Evolutionary conservation across 164 flowering plant genomes (phyloP), one percentile per base, ranked within the genome.

Genomic region (Vitis cinerea): DNA sequence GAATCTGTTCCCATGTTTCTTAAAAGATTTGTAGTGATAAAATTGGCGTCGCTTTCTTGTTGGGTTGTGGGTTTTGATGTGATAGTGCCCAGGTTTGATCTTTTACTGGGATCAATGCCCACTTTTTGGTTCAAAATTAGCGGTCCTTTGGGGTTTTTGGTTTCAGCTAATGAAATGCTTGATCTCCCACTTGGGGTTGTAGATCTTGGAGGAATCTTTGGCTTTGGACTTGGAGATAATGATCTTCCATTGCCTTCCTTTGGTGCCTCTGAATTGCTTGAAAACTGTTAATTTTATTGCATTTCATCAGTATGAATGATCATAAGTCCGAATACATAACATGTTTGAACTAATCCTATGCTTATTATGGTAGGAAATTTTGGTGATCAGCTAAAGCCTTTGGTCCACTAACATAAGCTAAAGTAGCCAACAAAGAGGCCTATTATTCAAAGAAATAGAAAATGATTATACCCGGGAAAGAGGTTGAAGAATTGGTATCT

Each of bases 401-500:
- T 37, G 44, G 44, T 37, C 5, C 44, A 37, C 44, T 6, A 37
- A 6, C 44, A 37, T 37, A 37, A 37, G 44, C 44, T 37, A 37
- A 37, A 37, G 44, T 37, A 37, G 44, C 44, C 44, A 37, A 37
- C 44, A 37, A 23, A 37, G 44, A 37, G 44, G 44, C 44, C 4
- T 37, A 6, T 37, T 37, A 65, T 54, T 14, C 1, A 10, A 27
- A 37, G 9, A 16, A 29, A 56, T 50, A 37, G 4, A 9, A 57
- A 10, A 17, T 3, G n/a, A 14, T 9, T 23, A 51, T 79, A 87
- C 90, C 83, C 88, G 48, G 44, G 82, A 75, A 51, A 79, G 79
- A 58, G 86, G 83, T 50, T 83, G 88, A 61, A 74, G 15, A 50
- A 86, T 76, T 44, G 88, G 88, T 44, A 85, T 64, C 61, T 85